Base-by-base conservation (phyloP, 495 filamentous ascomycete genomes). In the Neurospora terricola region DNA sequence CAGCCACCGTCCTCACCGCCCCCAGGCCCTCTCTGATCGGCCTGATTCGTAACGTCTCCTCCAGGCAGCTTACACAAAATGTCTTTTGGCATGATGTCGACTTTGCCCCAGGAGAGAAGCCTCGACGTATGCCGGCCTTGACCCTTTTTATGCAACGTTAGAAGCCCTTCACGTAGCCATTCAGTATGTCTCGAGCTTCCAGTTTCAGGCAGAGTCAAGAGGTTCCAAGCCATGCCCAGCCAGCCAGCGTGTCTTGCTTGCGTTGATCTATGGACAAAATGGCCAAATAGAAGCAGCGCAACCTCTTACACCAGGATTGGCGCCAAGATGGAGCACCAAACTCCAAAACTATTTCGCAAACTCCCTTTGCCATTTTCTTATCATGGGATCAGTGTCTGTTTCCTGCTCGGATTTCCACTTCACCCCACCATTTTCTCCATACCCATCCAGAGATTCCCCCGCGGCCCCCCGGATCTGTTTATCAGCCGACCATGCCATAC, bases 1-100 rank as follows among this genome's bases (percentile, higher is more conserved):
- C 75, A 81, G 79, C 79, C 79, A 78, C 78, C 73, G 62, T 72
- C 74, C 74, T 78, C 79, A 81, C 79, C 76, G 78, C 79, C 76
- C 78, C 79, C 71, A 72, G 72, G 71, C 70, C 66, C 66, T 66
- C 21, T 73, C 45, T 72, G 62, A 66, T 66, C 23, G 66, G 62
- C 68, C 45, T 16, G 37, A 70, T 30, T n/a, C 34, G 68, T 30
- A 42, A 54, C 37, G 69, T 30, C 40, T 16, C 21, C 59, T 23
- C 62, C 70, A 36, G 36, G 27, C 38, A 48, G 66, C 73, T 69
- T 59, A 38, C 59, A 69, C 37, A 14, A 62, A 72, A 69, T 27
- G 72, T 59, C 43, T 73, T 23, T 69, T 27, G 42, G 14, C 42
- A 30, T 40, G 39, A 66, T 66, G 30, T 14, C 27, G 54, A 27